Base-by-base conservation (phyloP, 2,329 filamentous ascomycete species). In the Helicocarpus griseus region DNA sequence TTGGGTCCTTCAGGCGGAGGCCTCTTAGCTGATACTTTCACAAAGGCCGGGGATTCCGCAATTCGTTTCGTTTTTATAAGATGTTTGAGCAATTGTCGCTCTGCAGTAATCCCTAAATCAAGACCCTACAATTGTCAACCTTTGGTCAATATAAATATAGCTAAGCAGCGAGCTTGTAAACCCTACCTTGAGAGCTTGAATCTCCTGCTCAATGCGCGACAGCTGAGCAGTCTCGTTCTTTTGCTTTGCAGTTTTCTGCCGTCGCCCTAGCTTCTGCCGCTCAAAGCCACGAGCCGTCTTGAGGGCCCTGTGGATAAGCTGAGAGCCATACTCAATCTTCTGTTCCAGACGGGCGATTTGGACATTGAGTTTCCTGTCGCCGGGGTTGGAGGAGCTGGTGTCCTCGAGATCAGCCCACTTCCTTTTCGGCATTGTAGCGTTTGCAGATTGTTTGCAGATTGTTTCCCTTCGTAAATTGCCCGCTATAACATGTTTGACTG, bases 281-380 rank as follows among this genome's bases (percentile, higher is more conserved):
- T 85, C 81, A 57, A 83, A 81, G 9, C 77, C 77, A 40, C 78
- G 77, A 33, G 78, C 78, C 8, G 77, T 69, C 60, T 81, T 82
- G 40, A 83, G 71, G 1, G 77, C 78, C 24, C 72, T 66, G 19
- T 70, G 68, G 4, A 83, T 69, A 19, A 72, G 61, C 51, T 75
- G 74, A 40, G 74, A 71, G 24, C 74, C 75, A 44, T 75, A 70
- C 29, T 75, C 68, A 53, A 82, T 70, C 56, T 75, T 73, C 49
- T 72, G 63, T 35, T 69, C 66, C 3, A 77, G 61, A 14, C 72
- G 69, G 31, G 64, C 59, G 6, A 61, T 60, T 57, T 68, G 68
- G 44, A 68, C 59, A 4, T 61, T 57, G 31, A 65, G 54, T 48
- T 61, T 64, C 50, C 62, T 62, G 45, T 62, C 60, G 50, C 48